Conservation (phyloP, 164 flowering plant species). For the Chloranthus sessilifolius region DNA sequence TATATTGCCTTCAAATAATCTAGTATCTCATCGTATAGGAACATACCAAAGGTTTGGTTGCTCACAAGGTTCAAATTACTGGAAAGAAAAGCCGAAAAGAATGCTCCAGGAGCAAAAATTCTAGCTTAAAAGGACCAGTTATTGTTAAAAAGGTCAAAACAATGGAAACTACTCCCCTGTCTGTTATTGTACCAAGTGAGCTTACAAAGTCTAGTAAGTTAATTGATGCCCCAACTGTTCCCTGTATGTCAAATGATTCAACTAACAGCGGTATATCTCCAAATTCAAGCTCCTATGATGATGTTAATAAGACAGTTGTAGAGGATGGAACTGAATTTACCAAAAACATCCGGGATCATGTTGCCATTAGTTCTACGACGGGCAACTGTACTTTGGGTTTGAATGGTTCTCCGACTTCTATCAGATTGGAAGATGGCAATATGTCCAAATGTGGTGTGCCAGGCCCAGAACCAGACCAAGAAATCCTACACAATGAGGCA, state of each 20-base stretch:
- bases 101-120: constrained; percentile 32
- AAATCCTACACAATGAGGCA: neutral
- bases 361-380: constrained; percentile 9
- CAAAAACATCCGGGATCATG: constrained; percentile 12
- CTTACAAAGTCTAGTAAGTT: constrained; percentile 8
- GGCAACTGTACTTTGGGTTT: constrained; percentile 7
- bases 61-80: constrained; percentile 32
- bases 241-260: constrained; percentile 10
- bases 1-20: constrained; percentile 11
- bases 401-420: constrained; percentile 5
- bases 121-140: constrained; percentile 15
- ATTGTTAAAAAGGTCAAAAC: constrained; percentile 19
- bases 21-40: constrained; percentile 36
- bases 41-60: constrained; percentile 23
- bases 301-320: constrained; percentile 12
- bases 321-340: constrained; percentile 12
- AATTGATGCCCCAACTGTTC: constrained; percentile 22
- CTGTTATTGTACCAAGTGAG: constrained; percentile 22
- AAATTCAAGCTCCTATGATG: constrained; percentile 16
- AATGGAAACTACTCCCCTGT: constrained; percentile 21
- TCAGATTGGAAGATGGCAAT: constrained; percentile 2
- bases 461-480: neutral
- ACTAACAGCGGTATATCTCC: constrained; percentile 1
- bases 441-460: neutral
- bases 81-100: constrained; percentile 49